Percentiles rank a stretch among this genome's conserved stretches.
These are phyloP conservation scores for Lepiota venenata DNA, from an alignment of 768 basidiomycete species.

Conservation along the genomic window DNA sequence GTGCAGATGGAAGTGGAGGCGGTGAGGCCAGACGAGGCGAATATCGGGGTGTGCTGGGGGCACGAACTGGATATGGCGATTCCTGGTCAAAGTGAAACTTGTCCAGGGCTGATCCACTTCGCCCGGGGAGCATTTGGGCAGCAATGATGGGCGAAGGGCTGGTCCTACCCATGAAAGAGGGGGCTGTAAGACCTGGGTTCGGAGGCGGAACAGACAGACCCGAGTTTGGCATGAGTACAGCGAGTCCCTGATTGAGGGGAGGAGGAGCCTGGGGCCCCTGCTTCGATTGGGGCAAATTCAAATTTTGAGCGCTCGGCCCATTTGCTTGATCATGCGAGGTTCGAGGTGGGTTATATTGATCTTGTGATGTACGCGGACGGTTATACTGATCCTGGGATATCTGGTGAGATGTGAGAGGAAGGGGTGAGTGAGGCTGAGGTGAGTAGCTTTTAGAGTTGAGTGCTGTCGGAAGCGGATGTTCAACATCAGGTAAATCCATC, in stretches of 20 bases:
- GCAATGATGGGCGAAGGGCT: slow-evolving; percentile 35
- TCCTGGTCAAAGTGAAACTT: slow-evolving; percentile 72
- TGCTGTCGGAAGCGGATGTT: slow-evolving; percentile 22
- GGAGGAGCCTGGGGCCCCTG: slow-evolving; percentile 5
- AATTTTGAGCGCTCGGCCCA: not conserved
- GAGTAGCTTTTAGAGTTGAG: slow-evolving; percentile 24
- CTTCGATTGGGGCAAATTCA: slow-evolving; percentile 9
- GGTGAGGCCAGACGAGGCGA: slow-evolving; percentile 31
- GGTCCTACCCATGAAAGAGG: slow-evolving; percentile 8
- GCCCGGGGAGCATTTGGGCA: slow-evolving; percentile 35
- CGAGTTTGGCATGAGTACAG: not conserved
- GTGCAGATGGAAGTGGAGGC: slow-evolving; percentile 14
- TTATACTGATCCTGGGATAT: slow-evolving; percentile 8
- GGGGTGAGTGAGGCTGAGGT: slow-evolving; percentile 15
- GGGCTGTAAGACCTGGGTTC: slow-evolving; percentile 3
- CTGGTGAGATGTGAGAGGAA: slow-evolving; percentile 2
- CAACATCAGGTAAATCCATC: slow-evolving; percentile 32
- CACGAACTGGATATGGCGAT: slow-evolving; percentile 57
- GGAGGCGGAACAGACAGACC: slow-evolving; percentile 8
- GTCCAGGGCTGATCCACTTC: slow-evolving; percentile 32
- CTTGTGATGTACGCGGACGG: slow-evolving; percentile 21
- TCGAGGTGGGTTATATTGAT: slow-evolving; percentile 11
- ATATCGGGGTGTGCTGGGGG: slow-evolving; percentile 29
- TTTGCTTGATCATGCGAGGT: slow-evolving; percentile 1
- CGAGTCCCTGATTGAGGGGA: not conserved